Percentiles rank a stretch among this genome's conserved stretches.
phyloP scores from a whole-genome alignment of 352 stramenopile species.

The Globisporangium irregulare region DNA sequence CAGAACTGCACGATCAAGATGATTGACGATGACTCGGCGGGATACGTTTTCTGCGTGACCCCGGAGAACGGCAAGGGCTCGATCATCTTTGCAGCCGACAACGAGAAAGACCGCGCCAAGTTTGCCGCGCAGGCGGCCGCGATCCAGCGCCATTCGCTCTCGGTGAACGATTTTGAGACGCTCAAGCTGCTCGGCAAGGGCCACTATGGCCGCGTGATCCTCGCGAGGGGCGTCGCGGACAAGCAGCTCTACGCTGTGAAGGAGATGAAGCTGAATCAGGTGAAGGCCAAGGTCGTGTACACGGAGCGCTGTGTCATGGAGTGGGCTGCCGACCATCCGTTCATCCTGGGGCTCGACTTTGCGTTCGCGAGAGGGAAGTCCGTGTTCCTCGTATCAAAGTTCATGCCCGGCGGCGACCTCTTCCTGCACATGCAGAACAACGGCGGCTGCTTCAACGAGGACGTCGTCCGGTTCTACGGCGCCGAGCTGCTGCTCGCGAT shows the following conservation, averaged over 20 bases:
- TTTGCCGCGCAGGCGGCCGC: slow-evolving; percentile 55
- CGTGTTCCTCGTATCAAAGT: slow-evolving; percentile 97
- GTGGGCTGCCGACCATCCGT: slow-evolving; percentile 89
- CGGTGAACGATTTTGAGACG: slow-evolving; percentile 71
- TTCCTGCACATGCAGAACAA: slow-evolving; percentile 89
- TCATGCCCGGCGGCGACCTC: slow-evolving; percentile 97
- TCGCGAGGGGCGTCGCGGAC: slow-evolving; percentile 39
- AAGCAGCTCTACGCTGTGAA: slow-evolving; percentile 80
- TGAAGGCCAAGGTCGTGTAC: slow-evolving; percentile 86
- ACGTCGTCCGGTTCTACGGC: slow-evolving; percentile 82
- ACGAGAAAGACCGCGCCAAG: slow-evolving; percentile 82
- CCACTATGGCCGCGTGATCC: slow-evolving; percentile 83
- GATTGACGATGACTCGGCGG: slow-evolving; percentile 67
- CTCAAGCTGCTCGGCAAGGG: slow-evolving; percentile 81
- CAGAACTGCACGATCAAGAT: slow-evolving; percentile 73
- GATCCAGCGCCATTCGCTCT: slow-evolving; percentile 52
- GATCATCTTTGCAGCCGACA: slow-evolving; percentile 78
- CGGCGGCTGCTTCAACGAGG: slow-evolving; percentile 73
- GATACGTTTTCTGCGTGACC: slow-evolving; percentile 75
- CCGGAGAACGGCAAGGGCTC: slow-evolving; percentile 61
- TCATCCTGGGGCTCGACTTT: slow-evolving; percentile 97
- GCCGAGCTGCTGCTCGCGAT: slow-evolving; percentile 76
- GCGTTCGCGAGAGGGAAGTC: slow-evolving; percentile 95
- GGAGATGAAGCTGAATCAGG: slow-evolving; percentile 88
- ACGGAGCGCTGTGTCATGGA: slow-evolving; percentile 83